Base-by-base conservation (phyloP, 768 basidiomycete genomes). In the Leccinellum rugosiceps region DNA sequence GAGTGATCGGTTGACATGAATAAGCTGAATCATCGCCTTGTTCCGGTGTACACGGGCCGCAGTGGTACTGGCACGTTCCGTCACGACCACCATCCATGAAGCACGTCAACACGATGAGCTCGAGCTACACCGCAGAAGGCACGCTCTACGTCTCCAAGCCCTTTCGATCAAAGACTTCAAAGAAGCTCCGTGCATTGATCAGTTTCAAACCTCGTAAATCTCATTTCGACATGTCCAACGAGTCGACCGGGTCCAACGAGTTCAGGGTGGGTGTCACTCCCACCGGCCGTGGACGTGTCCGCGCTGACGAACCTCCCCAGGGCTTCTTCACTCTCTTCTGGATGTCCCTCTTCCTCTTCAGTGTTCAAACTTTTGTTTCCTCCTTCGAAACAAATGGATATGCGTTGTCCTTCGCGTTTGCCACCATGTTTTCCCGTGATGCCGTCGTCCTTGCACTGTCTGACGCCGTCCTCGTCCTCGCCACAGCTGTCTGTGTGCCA, bases 291-390 rank as follows among this genome's bases (percentile, higher is more conserved):
- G 23, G 26, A 50, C 47, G 13, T 28, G 45, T 17, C 52, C 28
- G 55, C 47, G 14, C 44, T 64, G n/a, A 64, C 49, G 19, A 19
- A 30, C 9, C 50, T 56, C 32, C 0, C 23, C 64, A 90, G 87
- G 96, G 96, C 1, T 98, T 98, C 77, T 98, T 94, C 73, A 84
- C 90, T 4, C 81, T 98, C 50, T 98, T 98, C 76, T 98, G 97
- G 86, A 85, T 91, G 55, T 87, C 87, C 21, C 83, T 95, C 62
- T 94, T 91, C 65, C 81, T 96, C 50, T 86, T 93, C 67, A 83
- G 87, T 11, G 69, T 94, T 41, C 81, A 87, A 63, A 90, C 90
- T 4, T 92, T 91, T 72, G 76, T 92, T 52, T 81, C 79, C 51
- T 86, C 86, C 68, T 84, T 89, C 61, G 88, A 94, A 68, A 78